phyloP scores from a whole-genome alignment of 2,329 filamentous ascomycete genomes.

The Aspergillus phoenicis region DNA sequence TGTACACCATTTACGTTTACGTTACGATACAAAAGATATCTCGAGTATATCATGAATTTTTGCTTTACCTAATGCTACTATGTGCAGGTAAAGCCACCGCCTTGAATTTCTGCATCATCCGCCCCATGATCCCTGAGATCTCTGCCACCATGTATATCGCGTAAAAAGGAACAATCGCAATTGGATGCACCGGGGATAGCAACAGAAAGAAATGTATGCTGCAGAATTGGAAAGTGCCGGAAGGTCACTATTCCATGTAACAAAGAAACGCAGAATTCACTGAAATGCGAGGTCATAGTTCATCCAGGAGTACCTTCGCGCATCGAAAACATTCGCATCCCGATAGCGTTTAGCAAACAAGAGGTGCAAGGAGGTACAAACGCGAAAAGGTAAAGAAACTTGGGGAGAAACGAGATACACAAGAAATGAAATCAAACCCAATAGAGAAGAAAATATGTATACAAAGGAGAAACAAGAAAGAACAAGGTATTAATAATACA shows the following conservation, averaged over 20 bases:
- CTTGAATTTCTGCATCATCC: constrained; percentile 13
- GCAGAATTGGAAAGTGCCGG: not conserved
- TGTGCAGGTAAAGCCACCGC: constrained; percentile 8
- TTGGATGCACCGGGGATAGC: constrained; percentile 1
- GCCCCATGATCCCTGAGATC: constrained; percentile 13
- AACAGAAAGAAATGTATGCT: constrained; percentile 7
- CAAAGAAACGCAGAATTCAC: not conserved
- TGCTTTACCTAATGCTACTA: constrained; percentile 2
- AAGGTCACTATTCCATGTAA: not conserved
- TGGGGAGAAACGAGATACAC: not conserved
- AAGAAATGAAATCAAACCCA: not conserved
- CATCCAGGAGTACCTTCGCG: not conserved
- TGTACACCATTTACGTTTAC: too few species aligned
- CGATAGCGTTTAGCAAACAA: not conserved
- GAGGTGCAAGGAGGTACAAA: not conserved
- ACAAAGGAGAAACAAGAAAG: constrained; percentile 6
- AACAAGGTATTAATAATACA: constrained; percentile 24
- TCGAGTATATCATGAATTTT: not conserved
- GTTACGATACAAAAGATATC: too few species aligned
- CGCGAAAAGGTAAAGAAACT: not conserved
- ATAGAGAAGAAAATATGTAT: constrained; percentile 21
- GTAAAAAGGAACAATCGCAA: constrained; percentile 10
- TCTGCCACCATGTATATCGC: constrained; percentile 17
- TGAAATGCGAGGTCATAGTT: constrained; percentile 7
- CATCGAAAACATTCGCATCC: not conserved